Conservation (phyloP, 1,284 basidiomycete species). For the Volvariella surrecta region DNA sequence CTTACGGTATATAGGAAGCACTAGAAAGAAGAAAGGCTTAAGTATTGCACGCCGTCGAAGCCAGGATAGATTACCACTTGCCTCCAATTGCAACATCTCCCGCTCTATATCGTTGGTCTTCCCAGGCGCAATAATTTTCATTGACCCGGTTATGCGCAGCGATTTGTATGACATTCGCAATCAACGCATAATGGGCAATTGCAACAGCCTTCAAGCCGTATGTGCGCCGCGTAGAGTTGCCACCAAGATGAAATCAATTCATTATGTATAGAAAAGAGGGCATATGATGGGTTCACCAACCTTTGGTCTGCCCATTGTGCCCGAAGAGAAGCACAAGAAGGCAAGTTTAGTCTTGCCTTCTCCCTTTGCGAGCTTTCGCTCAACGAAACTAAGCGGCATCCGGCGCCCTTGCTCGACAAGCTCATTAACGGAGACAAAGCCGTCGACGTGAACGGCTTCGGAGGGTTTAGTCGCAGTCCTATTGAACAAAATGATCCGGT, state of each 20-base stretch:
- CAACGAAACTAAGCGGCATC: slow-evolving; percentile 23
- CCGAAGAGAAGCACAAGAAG: slow-evolving; percentile 68
- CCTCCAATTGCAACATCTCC: slow-evolving; percentile 36
- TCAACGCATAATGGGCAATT: slow-evolving; percentile 52
- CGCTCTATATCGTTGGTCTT: slow-evolving; percentile 32
- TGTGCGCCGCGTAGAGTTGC: slow-evolving; percentile 14
- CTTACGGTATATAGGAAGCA: slow-evolving; percentile 38
- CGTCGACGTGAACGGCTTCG: neutral
- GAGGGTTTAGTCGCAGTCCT: slow-evolving; percentile 6
- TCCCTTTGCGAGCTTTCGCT: slow-evolving; percentile 41
- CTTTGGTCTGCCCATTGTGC: slow-evolving; percentile 39
- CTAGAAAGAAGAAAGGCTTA: slow-evolving; percentile 18
- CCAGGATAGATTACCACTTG: slow-evolving; percentile 8
- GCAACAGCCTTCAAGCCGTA: too few species aligned
- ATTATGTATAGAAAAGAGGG: neutral
- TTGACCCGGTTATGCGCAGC: slow-evolving; percentile 36
- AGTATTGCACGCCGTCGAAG: neutral
- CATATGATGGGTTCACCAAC: slow-evolving; percentile 16
- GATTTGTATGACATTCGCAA: slow-evolving; percentile 52
- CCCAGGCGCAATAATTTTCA: slow-evolving; percentile 27
- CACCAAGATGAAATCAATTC: neutral
- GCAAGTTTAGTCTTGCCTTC: slow-evolving; percentile 68
- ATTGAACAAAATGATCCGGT: slow-evolving; percentile 39
- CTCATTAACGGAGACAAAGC: slow-evolving; percentile 15
- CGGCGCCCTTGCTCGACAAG: slow-evolving; percentile 21